phyloP scores from a whole-genome alignment of 805 yeast species.

The Yarrowia yakushimensis region DNA sequence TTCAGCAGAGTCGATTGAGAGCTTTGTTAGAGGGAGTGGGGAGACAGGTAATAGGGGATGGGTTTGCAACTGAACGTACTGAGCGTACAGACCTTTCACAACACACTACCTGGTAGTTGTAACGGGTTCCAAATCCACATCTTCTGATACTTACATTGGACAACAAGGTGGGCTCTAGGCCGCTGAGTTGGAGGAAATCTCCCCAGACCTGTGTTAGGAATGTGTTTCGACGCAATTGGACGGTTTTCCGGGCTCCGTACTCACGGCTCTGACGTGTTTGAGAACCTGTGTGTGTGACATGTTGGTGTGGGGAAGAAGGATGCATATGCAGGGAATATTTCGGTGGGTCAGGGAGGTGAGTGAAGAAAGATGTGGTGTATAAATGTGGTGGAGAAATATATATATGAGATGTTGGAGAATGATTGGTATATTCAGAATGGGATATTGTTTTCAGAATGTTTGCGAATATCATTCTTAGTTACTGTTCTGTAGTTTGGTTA shows the following conservation, averaged over 20 bases:
- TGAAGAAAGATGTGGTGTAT: no score
- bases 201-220: constrained; percentile 33
- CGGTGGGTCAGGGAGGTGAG: no score
- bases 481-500: no score
- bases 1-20: constrained; percentile 31
- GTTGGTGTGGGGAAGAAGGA: constrained; percentile 17
- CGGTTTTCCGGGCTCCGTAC: background rate
- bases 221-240: background rate
- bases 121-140: no score
- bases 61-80: background rate
- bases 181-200: constrained; percentile 34
- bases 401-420: no score
- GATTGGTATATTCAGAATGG: no score
- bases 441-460: no score
- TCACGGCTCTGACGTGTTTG: constrained; percentile 22
- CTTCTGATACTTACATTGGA: constrained; percentile 30
- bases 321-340: background rate
- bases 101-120: no score
- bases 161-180: constrained; percentile 36
- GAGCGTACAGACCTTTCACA: no score
- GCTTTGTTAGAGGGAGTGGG: background rate
- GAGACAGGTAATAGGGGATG: no score
- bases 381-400: no score
- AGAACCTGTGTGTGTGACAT: constrained; percentile 19
- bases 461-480: no score